Conservation (phyloP, 1,284 basidiomycete genomes). For the Bjerkandera adusta region DNA sequence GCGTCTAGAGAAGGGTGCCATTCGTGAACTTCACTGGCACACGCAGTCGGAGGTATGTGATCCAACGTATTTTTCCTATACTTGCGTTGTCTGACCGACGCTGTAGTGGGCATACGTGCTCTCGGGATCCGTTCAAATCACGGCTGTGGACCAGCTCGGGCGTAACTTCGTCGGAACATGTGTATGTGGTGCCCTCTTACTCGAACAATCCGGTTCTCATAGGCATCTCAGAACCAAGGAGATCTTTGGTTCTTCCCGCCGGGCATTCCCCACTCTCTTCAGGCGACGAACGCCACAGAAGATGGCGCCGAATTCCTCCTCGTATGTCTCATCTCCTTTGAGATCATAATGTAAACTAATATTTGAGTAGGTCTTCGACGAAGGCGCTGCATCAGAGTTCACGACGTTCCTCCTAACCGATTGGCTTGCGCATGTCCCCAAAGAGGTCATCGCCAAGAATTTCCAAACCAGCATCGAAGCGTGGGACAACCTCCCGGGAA, state of each 20-base stretch:
- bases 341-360: not conserved
- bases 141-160: conserved; percentile 56
- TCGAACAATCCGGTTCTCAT: not conserved
- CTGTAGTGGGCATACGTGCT: conserved; percentile 62
- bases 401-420: conserved; percentile 63
- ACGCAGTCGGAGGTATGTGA: conserved; percentile 50
- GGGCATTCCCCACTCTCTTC: conserved; percentile 49
- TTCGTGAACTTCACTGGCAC: conserved; percentile 73
- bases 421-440: conserved; percentile 59
- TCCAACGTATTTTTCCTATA: conserved; percentile 4
- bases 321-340: conserved; percentile 26
- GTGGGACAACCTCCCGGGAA: conserved; percentile 52
- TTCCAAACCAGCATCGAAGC: conserved; percentile 50
- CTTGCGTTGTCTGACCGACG: conserved; percentile 1
- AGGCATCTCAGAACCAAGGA: conserved; percentile 23
- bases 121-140: conserved; percentile 53
- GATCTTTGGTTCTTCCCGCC: conserved; percentile 63
- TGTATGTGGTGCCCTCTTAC: conserved; percentile 7
- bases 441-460: conserved; percentile 63
- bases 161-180: conserved; percentile 55
- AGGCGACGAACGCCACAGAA: conserved; percentile 50
- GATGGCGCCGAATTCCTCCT: conserved; percentile 67
- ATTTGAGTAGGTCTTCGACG: conserved; percentile 49
- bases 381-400: conserved; percentile 60
- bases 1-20: conserved; percentile 59